These are phyloP conservation scores for Chimonanthus salicifolius DNA, from an alignment of 164 flowering plant species.

Conservation along the genomic window DNA sequence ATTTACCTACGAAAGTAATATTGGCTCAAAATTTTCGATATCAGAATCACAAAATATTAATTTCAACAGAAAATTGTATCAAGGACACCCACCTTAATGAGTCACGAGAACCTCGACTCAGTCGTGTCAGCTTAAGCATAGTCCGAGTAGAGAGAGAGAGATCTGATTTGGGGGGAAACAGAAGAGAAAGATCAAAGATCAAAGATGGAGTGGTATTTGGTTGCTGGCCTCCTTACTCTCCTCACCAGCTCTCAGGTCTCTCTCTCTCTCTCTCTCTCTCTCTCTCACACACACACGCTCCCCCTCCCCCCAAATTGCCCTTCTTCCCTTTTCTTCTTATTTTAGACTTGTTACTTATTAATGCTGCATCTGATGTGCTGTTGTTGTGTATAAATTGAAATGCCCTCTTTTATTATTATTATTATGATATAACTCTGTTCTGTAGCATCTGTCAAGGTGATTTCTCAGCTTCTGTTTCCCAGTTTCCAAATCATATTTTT, in stretches of 20 bases:
- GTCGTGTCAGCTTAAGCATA: neutral
- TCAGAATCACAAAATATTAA: no score
- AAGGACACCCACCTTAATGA: no score
- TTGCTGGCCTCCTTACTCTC: slow-evolving; percentile 71
- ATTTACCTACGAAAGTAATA: no score
- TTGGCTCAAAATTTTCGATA: no score
- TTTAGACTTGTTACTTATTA: neutral
- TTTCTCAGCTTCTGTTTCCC: no score
- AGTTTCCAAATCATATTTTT: no score
- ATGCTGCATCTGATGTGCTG: neutral
- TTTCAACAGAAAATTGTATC: no score
- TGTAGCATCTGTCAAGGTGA: no score
- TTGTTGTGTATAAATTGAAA: neutral
- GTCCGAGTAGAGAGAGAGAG: neutral
- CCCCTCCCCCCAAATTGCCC: neutral
- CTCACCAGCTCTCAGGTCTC: slow-evolving; percentile 87
- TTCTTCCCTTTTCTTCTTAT: neutral
- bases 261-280: neutral
- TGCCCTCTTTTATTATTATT: neutral
- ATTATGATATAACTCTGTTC: no score
- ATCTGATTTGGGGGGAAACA: neutral
- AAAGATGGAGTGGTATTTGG: slow-evolving; percentile 79
- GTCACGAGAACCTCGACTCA: no score
- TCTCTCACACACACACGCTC: neutral
- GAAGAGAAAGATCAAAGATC: neutral